Evolutionary conservation across 306 rosid genomes (phyloP).

Genomic region (Prunus mume): DNA sequence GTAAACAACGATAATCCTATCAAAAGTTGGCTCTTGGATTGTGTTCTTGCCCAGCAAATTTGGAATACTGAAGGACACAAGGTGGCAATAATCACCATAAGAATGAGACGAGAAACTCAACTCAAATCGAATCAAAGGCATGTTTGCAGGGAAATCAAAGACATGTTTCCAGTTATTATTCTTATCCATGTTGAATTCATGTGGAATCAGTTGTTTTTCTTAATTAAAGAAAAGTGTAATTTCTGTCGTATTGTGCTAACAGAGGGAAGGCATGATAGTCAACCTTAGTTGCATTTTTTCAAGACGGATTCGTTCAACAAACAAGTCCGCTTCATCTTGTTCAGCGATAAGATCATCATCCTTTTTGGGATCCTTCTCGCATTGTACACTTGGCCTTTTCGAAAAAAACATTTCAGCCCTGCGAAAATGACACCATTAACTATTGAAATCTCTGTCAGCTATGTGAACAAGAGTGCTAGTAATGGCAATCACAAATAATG

Average conservation of each 20-base stretch:
- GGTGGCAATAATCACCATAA: background rate
- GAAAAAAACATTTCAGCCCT: slow-evolving; percentile 67
- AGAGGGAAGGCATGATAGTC: background rate
- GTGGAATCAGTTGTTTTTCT: background rate
- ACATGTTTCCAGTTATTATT: background rate
- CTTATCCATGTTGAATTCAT: background rate
- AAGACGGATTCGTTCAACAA: slow-evolving; percentile 79
- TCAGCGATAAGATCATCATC: slow-evolving; percentile 42
- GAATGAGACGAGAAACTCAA: background rate
- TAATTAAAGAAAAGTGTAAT: no score
- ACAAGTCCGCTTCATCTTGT: slow-evolving; percentile 40
- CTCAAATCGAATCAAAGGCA: no score
- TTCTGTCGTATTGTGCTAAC: background rate
- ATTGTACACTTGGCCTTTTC: slow-evolving; percentile 39
- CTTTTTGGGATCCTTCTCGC: slow-evolving; percentile 45
- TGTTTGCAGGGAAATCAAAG: background rate
- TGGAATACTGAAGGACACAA: slow-evolving; percentile 40
- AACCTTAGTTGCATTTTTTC: slow-evolving; percentile 87
- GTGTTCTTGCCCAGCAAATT: slow-evolving; percentile 65
- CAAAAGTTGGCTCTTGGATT: slow-evolving; percentile 97
- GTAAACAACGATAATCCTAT: slow-evolving; percentile 86
- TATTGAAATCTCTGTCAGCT: background rate
- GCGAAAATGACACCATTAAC: slow-evolving; percentile 21
- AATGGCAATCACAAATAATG: background rate
- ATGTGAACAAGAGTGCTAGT: background rate